A percentile compares a stretch with the other conserved stretches of the same genome.
Evolutionary conservation across 1,284 basidiomycete species (phyloP).

Genomic region (Coniophora puteana): DNA sequence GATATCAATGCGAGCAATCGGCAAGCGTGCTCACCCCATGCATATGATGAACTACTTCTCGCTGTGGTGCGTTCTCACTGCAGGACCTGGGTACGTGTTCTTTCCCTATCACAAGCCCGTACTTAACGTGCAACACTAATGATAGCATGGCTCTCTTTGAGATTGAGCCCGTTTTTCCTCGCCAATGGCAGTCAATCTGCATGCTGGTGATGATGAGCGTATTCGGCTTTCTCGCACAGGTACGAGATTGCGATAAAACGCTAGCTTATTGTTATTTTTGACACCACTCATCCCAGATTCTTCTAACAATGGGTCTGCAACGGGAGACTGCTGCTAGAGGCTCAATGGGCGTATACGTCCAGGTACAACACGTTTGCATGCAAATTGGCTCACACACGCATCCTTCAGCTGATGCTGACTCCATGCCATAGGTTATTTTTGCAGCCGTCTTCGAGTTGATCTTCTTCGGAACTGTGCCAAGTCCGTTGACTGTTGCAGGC

Average conservation of each 20-base stretch:
- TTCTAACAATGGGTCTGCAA: slow-evolving; percentile 7
- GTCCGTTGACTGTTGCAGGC: slow-evolving; percentile 11
- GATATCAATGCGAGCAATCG: slow-evolving; percentile 64
- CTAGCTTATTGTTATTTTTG: too few species aligned
- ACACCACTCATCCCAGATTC: not conserved
- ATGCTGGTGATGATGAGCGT: slow-evolving; percentile 33
- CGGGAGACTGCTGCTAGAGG: slow-evolving; percentile 15
- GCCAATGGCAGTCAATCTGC: slow-evolving; percentile 30
- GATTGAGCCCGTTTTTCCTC: slow-evolving; percentile 33
- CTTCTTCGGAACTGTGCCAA: slow-evolving; percentile 14
- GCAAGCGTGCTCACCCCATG: slow-evolving; percentile 66
- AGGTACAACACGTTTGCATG: too few species aligned
- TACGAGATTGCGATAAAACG: too few species aligned
- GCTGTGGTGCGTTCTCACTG: slow-evolving; percentile 52
- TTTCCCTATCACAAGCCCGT: not conserved
- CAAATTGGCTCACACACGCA: too few species aligned
- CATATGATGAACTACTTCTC: slow-evolving; percentile 71
- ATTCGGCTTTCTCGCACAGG: slow-evolving; percentile 45
- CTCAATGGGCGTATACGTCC: slow-evolving; percentile 12
- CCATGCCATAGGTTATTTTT: slow-evolving; percentile 10
- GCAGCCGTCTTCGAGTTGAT: slow-evolving; percentile 12
- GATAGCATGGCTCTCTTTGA: slow-evolving; percentile 30
- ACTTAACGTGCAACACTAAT: slow-evolving; percentile 7
- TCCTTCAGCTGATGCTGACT: not conserved
- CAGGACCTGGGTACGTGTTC: slow-evolving; percentile 34